Base-by-base conservation (phyloP, 176 grass and related monocot genomes). In the Triticum monococcum region DNA sequence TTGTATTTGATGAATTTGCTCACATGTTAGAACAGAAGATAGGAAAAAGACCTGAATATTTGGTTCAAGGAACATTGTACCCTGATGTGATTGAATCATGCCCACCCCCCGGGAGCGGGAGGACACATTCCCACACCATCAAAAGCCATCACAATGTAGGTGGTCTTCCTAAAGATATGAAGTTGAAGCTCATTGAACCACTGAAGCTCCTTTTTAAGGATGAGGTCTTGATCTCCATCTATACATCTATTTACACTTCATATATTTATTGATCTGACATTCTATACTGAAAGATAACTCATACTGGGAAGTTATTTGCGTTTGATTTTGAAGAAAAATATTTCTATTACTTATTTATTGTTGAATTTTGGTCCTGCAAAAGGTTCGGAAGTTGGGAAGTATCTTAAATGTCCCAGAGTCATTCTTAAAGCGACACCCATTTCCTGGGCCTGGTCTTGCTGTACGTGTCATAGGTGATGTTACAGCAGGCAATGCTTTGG, bases 131-230 rank as follows among this genome's bases (percentile, higher is more conserved):
- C 22, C 95, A 94, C 81, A 97, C 92, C 31, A 97, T 97, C 76
- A 97, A 97, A 87, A 94, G 92, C 56, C 95, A 97, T 87, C 95
- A 92, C 85, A 97, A 97, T 86, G 92, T 97, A 30, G 95, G 95
- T 46, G 92, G 95, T 20, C 92, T 94, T 77, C 95, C 95, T 1
- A 91, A 92, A 74, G 92, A 94, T 54, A 97, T 97, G 95, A 92
- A 91, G 87, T 64, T 97, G 68, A 94, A 94, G 82, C 92, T 97
- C 67, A 91, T 97, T 48, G 92, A 94, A 72, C 95, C 95, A 85
- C 95, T 94, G 38, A 97, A 94, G 78, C 87, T 92, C 63, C 84
- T 97, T 22, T 97, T 74, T 20, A 97, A 94, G 84, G 95, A 97
- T 40, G 95, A 97, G 92, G 95, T 97, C 24, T 68, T 9, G 1